These are phyloP conservation scores for Chloranthus sessilifolius DNA, from an alignment of 164 flowering plant species.

Conservation along the genomic window DNA sequence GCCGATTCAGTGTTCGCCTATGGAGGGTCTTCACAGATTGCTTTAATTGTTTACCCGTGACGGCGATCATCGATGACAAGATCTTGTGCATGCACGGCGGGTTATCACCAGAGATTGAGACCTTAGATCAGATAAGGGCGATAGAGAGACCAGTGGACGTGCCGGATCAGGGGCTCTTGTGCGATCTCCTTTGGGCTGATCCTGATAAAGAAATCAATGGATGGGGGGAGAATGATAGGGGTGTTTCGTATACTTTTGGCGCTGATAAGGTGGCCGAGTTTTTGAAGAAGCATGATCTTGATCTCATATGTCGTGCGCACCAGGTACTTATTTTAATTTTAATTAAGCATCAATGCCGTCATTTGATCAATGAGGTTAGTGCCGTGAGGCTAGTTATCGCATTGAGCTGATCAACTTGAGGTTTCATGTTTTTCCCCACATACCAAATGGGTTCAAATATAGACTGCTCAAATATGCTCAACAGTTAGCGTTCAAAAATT, in stretches of 20 bases:
- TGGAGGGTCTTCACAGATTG: slow-evolving; percentile 50
- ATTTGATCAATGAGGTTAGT: too few relatives aligned
- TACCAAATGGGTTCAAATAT: too few relatives aligned
- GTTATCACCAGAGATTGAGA: slow-evolving; percentile 43
- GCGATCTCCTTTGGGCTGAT: slow-evolving; percentile 56
- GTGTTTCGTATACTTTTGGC: slow-evolving; percentile 53
- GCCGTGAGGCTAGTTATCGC: too few relatives aligned
- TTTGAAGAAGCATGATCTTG: slow-evolving; percentile 48
- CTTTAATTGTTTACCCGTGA: slow-evolving; percentile 55
- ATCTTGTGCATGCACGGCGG: slow-evolving; percentile 60
- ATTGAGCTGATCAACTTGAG: too few relatives aligned
- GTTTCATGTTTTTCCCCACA: too few relatives aligned
- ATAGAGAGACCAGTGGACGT: slow-evolving; percentile 50
- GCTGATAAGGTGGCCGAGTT: slow-evolving; percentile 49
- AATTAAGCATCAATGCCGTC: too few relatives aligned
- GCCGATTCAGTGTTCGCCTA: slow-evolving; percentile 45
- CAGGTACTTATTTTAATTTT: slow-evolving; percentile 37
- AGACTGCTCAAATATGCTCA: too few relatives aligned
- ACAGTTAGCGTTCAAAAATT: too few relatives aligned
- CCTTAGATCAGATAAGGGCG: slow-evolving; percentile 38
- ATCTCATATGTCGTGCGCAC: slow-evolving; percentile 58
- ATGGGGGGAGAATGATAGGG: slow-evolving; percentile 59
- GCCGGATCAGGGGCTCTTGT: slow-evolving; percentile 49
- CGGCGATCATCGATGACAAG: slow-evolving; percentile 47
- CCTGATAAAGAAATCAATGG: slow-evolving; percentile 45